These are phyloP conservation scores for Boletus speciosus DNA, from an alignment of 768 basidiomycete genomes.

Conservation along the genomic window DNA sequence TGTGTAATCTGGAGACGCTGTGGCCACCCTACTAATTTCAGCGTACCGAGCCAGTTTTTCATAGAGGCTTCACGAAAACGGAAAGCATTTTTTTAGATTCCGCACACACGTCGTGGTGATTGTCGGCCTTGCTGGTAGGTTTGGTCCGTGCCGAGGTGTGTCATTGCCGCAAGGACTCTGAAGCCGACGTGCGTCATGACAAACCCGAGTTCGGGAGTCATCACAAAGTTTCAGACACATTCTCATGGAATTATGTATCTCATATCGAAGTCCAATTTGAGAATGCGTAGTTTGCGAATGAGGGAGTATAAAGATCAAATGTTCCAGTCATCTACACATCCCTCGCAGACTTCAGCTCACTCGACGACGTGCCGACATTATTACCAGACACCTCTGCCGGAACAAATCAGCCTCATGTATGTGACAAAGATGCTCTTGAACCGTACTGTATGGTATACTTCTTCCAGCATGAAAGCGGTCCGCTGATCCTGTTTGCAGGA, in stretches of 20 bases:
- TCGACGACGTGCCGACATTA: neutral
- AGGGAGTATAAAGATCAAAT: constrained; percentile 6
- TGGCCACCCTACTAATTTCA: neutral
- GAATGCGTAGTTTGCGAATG: neutral
- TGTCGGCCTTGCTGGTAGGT: too few species aligned
- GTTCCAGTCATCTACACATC: neutral
- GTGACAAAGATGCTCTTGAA: constrained; percentile 1
- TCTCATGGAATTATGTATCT: neutral
- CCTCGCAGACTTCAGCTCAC: neutral
- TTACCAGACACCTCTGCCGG: neutral
- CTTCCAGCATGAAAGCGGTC: neutral
- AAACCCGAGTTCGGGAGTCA: neutral
- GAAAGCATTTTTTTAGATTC: neutral
- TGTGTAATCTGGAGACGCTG: neutral
- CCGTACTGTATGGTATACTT: neutral
- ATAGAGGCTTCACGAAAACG: neutral
- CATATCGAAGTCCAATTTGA: neutral
- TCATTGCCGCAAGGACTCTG: neutral
- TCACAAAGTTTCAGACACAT: neutral
- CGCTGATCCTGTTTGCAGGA: constrained; percentile 10
- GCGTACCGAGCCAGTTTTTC: neutral
- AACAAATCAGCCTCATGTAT: neutral
- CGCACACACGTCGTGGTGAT: neutral
- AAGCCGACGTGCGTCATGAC: neutral
- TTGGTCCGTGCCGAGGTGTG: neutral